phyloP scores from a whole-genome alignment of 805 yeast species.

The Saturnispora saitoi region DNA sequence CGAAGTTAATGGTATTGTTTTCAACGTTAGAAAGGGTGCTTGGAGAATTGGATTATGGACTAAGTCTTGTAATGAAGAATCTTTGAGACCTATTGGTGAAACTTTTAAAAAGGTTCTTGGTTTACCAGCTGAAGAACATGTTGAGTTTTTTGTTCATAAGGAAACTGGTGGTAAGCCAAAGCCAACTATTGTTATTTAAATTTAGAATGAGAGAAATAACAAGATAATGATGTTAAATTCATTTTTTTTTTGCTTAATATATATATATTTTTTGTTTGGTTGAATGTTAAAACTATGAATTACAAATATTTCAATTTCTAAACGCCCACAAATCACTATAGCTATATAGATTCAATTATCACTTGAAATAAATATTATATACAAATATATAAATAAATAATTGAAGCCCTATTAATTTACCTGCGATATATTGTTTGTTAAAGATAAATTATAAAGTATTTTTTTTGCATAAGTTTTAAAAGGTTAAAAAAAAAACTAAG shows the following conservation, averaged over 20 bases:
- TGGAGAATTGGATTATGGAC: slow-evolving; percentile 93
- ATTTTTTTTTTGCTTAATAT: slow-evolving; percentile 5
- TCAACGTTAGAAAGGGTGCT: slow-evolving; percentile 75
- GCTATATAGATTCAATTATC: slow-evolving; percentile 2
- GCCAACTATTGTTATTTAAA: slow-evolving; percentile 20
- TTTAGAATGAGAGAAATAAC: neutral
- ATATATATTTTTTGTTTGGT: neutral
- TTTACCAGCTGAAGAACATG: slow-evolving; percentile 61
- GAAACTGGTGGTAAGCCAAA: slow-evolving; percentile 29
- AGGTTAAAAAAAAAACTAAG: neutral
- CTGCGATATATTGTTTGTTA: too few species aligned
- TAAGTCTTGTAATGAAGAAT: slow-evolving; percentile 55
- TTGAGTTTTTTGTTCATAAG: slow-evolving; percentile 74
- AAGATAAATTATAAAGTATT: too few species aligned
- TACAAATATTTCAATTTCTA: neutral
- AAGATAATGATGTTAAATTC: neutral
- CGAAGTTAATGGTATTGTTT: slow-evolving; percentile 91
- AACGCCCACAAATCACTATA: slow-evolving; percentile 3
- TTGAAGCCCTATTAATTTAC: neutral
- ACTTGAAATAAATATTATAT: neutral
- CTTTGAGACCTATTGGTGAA: slow-evolving; percentile 70
- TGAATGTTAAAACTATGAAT: neutral
- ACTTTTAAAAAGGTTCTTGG: slow-evolving; percentile 79
- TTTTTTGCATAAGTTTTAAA: neutral
- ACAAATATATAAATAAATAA: neutral